A percentile compares a stretch with the other conserved stretches of the same genome.
phyloP scores from a whole-genome alignment of 2,329 filamentous ascomycete species.

The Sporothrix variecibatus region DNA sequence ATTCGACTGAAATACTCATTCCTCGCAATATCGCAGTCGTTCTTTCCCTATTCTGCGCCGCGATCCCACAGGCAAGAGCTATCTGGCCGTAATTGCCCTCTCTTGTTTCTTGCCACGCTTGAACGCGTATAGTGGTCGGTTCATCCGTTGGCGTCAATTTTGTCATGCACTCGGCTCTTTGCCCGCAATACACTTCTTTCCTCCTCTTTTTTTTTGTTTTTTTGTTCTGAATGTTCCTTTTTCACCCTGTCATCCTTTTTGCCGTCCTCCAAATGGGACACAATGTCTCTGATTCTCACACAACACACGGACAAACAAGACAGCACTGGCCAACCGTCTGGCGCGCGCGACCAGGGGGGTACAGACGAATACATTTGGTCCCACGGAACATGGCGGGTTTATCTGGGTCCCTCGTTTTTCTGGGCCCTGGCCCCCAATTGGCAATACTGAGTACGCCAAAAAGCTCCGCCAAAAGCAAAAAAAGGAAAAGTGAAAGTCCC shows the following conservation, averaged over 20 bases:
- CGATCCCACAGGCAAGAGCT: neutral
- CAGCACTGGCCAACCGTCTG: slow-evolving; percentile 13
- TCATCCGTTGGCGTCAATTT: slow-evolving; percentile 7
- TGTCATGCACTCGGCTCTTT: slow-evolving; percentile 7
- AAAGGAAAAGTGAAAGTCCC: neutral
- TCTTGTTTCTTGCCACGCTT: slow-evolving; percentile 6
- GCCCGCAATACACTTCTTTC: neutral
- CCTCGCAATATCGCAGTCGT: neutral
- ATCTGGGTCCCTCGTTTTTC: neutral
- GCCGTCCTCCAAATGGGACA: neutral
- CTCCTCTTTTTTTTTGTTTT: neutral
- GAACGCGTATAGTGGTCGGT: neutral
- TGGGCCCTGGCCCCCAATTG: neutral
- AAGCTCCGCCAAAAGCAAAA: neutral
- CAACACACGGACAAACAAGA: neutral
- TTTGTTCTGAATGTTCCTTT: neutral
- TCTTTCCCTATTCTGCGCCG: slow-evolving; percentile 15
- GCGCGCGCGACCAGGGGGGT: slow-evolving; percentile 15
- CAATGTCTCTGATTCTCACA: slow-evolving; percentile 9
- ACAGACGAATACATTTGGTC: slow-evolving; percentile 7
- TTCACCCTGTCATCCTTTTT: slow-evolving; percentile 2
- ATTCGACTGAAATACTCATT: neutral
- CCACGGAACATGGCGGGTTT: slow-evolving; percentile 16
- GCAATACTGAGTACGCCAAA: neutral
- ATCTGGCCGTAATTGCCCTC: slow-evolving; percentile 4